Evolutionary conservation across 495 filamentous ascomycete genomes (phyloP).

Genomic region (Penicillium manginii): DNA sequence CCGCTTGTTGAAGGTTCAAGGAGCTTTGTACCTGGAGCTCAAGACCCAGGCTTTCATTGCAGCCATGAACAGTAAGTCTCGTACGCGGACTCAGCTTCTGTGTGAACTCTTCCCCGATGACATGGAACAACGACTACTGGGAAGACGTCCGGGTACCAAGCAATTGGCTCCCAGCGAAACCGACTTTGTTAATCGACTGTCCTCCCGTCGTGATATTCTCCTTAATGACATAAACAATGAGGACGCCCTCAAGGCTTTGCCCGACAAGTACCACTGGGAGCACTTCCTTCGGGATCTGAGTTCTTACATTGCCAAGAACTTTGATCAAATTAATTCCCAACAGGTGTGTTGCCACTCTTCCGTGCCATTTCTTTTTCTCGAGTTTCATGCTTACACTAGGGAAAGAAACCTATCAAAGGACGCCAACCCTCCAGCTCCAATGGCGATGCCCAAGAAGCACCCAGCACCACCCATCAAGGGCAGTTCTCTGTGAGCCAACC

Average conservation of each 20-base stretch:
- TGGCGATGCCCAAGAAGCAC: constrained; percentile 44
- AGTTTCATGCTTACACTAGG: constrained; percentile 34
- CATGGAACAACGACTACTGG: constrained; percentile 65
- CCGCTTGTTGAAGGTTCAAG: constrained; percentile 71
- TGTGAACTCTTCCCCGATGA: constrained; percentile 74
- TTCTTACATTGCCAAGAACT: constrained; percentile 74
- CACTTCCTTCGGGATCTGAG: constrained; percentile 77
- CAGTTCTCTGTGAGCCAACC: constrained; percentile 50
- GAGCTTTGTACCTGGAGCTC: constrained; percentile 75
- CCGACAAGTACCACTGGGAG: constrained; percentile 78
- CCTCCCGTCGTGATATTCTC: constrained; percentile 68
- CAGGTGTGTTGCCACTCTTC: constrained; percentile 38
- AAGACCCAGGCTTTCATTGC: constrained; percentile 88
- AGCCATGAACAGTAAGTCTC: constrained; percentile 66
- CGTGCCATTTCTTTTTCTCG: not conserved
- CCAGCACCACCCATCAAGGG: constrained; percentile 46
- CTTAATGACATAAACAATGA: constrained; percentile 62
- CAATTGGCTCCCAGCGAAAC: constrained; percentile 70
- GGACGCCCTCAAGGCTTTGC: constrained; percentile 64
- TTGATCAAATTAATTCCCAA: constrained; percentile 62
- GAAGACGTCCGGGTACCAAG: constrained; percentile 65
- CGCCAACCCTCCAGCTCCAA: constrained; percentile 47
- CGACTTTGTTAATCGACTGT: constrained; percentile 69
- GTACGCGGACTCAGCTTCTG: constrained; percentile 66
- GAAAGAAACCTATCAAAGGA: constrained; percentile 48